Percentiles rank a stretch among this genome's conserved stretches.
Evolutionary conservation across 768 basidiomycete genomes (phyloP).

Genomic region (Termitomyces sp.): DNA sequence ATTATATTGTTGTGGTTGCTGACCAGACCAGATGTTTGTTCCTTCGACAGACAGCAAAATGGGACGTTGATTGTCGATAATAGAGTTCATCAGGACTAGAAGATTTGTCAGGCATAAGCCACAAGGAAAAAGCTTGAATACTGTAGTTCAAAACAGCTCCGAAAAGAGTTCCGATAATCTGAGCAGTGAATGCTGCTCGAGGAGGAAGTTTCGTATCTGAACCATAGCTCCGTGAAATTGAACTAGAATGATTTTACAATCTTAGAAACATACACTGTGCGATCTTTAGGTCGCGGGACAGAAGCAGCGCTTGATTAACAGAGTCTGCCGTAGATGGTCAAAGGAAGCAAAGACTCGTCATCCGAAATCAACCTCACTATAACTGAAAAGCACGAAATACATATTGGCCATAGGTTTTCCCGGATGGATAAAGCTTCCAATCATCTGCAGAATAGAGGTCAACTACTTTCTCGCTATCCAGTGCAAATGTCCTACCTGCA

Average conservation of each 20-base stretch:
- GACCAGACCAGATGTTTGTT: slow-evolving; percentile 47
- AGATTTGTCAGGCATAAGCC: neutral
- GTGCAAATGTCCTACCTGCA: slow-evolving; percentile 20
- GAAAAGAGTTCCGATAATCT: slow-evolving; percentile 39
- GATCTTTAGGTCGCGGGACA: slow-evolving; percentile 44
- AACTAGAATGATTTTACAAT: neutral
- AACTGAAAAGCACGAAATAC: slow-evolving; percentile 48
- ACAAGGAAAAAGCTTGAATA: slow-evolving; percentile 5
- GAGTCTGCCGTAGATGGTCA: slow-evolving; percentile 23
- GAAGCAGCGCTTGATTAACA: slow-evolving; percentile 36
- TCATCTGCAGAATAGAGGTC: slow-evolving; percentile 42
- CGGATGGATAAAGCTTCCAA: slow-evolving; percentile 51
- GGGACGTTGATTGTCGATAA: slow-evolving; percentile 43
- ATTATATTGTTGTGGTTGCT: slow-evolving; percentile 45
- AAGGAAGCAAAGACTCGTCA: neutral
- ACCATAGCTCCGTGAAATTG: neutral
- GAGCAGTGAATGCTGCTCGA: slow-evolving; percentile 1
- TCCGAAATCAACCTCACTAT: slow-evolving; percentile 25
- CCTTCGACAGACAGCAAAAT: slow-evolving; percentile 51
- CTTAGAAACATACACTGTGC: slow-evolving; percentile 26
- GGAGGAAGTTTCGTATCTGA: neutral
- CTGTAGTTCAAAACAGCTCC: slow-evolving; percentile 42
- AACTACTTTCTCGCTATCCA: neutral
- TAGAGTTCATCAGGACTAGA: slow-evolving; percentile 51
- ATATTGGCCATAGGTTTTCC: slow-evolving; percentile 67